phyloP scores from a whole-genome alignment of 2,329 filamentous ascomycete species.

The Grosmannia clavigera region DNA sequence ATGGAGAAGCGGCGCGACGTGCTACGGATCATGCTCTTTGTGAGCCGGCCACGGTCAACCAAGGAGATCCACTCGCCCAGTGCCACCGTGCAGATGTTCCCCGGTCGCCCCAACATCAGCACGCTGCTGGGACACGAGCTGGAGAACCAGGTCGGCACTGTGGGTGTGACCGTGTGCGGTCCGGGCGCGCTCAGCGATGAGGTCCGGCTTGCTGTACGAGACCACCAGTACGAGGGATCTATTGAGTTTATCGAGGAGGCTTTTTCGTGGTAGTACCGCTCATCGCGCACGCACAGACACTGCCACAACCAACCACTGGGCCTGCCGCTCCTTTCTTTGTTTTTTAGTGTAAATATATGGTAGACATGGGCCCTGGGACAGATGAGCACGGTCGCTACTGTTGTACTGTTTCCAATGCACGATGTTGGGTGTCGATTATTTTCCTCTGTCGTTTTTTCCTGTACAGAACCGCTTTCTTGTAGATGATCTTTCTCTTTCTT shows the following conservation, averaged over 20 bases:
- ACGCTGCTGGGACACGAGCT: slow-evolving; percentile 62
- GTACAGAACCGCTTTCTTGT: not conserved
- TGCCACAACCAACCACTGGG: no score
- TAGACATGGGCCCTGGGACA: not conserved
- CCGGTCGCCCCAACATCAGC: slow-evolving; percentile 62
- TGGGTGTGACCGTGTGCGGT: slow-evolving; percentile 64
- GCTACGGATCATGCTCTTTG: slow-evolving; percentile 66
- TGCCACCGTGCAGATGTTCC: slow-evolving; percentile 74
- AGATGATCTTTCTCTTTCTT: not conserved
- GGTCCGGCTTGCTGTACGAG: slow-evolving; percentile 54
- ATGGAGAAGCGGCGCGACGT: slow-evolving; percentile 65
- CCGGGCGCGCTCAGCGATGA: slow-evolving; percentile 64
- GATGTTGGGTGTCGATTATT: not conserved
- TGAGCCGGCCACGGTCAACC: slow-evolving; percentile 60
- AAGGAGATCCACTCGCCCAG: slow-evolving; percentile 73
- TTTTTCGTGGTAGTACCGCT: slow-evolving; percentile 42
- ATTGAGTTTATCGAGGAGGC: slow-evolving; percentile 74
- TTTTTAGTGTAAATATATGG: not conserved
- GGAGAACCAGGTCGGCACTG: slow-evolving; percentile 59
- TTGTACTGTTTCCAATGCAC: not conserved
- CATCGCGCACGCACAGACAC: not conserved
- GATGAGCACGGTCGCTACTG: not conserved
- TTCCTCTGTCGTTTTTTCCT: not conserved
- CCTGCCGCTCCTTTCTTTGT: not conserved
- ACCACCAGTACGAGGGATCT: slow-evolving; percentile 49